phyloP scores from a whole-genome alignment of 208 protist genomes.

The Leishmania turanica region DNA sequence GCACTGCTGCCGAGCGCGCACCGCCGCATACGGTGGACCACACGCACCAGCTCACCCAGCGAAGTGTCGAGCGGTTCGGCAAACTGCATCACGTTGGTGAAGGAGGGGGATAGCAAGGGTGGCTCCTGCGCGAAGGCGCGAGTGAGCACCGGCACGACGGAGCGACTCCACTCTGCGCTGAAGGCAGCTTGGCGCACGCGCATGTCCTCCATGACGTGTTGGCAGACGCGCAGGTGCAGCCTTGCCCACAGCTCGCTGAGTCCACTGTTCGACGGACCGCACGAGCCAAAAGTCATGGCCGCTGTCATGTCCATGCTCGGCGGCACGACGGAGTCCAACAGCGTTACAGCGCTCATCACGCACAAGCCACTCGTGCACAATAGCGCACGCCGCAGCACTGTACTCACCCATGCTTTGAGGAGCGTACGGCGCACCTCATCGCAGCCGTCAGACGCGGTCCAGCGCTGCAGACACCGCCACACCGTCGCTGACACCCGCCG shows the following conservation, averaged over 20 bases:
- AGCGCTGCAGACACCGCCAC: constrained; percentile 18
- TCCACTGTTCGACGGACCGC: neutral
- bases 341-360: neutral
- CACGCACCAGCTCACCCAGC: constrained; percentile 11
- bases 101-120: constrained; percentile 17
- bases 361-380: neutral
- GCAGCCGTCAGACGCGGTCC: neutral
- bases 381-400: constrained; percentile 23
- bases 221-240: constrained; percentile 18
- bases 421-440: neutral
- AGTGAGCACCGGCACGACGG: constrained; percentile 18
- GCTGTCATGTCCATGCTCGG: neutral
- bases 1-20: neutral
- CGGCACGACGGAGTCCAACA: neutral
- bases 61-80: constrained; percentile 3
- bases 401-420: constrained; percentile 14
- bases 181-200: constrained; percentile 1
- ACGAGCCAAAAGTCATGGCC: too few relatives aligned
- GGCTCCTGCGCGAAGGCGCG: constrained; percentile 28
- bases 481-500: constrained; percentile 7
- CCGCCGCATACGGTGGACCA: neutral
- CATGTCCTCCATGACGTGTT: constrained; percentile 3
- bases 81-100: constrained; percentile 14
- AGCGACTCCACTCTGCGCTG: constrained; percentile 9
- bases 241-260: constrained; percentile 19